A percentile compares a stretch with the other conserved stretches of the same genome.
Conservation (phyloP, 257 asterid species). For the Eucommia ulmoides region DNA sequence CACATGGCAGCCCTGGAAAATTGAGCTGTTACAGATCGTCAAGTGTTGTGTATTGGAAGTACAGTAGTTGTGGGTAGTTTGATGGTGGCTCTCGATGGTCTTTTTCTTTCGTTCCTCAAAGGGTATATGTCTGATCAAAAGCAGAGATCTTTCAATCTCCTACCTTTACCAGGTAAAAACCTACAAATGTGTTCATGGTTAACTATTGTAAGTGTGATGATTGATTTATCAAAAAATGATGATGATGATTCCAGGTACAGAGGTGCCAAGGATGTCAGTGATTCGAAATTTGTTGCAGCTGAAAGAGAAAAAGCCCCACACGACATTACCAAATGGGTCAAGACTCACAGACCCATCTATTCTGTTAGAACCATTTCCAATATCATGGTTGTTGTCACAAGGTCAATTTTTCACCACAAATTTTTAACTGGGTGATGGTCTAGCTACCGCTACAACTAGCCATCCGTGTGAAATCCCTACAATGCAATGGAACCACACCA, state of each 20-base stretch:
- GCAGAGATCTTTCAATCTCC: conserved; percentile 33
- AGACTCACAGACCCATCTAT: conserved; percentile 65
- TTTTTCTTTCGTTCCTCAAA: conserved; percentile 38
- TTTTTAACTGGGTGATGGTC: no score
- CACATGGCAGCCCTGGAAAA: no score
- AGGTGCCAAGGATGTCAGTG: conserved; percentile 63
- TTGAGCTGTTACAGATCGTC: no score
- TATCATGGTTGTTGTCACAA: conserved; percentile 62
- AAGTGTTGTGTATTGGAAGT: conserved; percentile 34
- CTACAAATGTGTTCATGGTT: not conserved
- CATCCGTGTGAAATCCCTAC: no score
- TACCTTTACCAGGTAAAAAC: conserved; percentile 39
- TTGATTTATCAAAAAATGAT: not conserved
- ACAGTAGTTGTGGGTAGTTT: conserved; percentile 38
- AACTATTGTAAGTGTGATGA: not conserved
- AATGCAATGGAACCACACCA: no score
- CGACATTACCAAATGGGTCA: conserved; percentile 76
- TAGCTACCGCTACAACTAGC: no score
- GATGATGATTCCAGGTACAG: conserved; percentile 31
- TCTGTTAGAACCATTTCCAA: conserved; percentile 62
- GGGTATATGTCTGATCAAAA: conserved; percentile 24
- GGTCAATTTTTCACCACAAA: no score
- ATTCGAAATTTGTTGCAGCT: conserved; percentile 71
- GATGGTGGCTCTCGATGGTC: conserved; percentile 49
- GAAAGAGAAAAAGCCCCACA: conserved; percentile 83